Percentiles rank a stretch among this genome's conserved stretches.
Evolutionary conservation across 805 yeast genomes (phyloP).

Genomic region (Teunomyces cretensis): DNA sequence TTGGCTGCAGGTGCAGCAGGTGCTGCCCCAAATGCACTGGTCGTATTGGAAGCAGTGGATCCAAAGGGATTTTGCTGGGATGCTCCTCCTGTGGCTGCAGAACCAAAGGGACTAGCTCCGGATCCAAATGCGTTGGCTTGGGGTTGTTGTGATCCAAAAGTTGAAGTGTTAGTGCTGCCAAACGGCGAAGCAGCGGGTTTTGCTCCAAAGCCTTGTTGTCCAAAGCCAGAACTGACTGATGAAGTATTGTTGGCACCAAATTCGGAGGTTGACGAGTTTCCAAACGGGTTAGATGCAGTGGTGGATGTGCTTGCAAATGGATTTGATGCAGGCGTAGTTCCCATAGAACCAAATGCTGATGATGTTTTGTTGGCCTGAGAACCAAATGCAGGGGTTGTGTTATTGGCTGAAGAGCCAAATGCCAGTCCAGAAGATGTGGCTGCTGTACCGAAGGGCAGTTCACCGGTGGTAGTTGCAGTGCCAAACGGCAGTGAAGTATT

Average conservation of each 20-base stretch:
- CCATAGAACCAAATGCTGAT: slow-evolving; percentile 7
- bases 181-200: neutral
- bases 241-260: slow-evolving; percentile 8
- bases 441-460: slow-evolving; percentile 16
- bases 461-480: slow-evolving; percentile 1
- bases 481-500: slow-evolving; percentile 10
- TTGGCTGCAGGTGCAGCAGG: neutral
- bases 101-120: neutral
- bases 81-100: neutral
- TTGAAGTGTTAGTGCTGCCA: neutral
- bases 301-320: slow-evolving; percentile 11
- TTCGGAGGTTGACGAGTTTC: slow-evolving; percentile 6
- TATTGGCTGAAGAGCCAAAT: slow-evolving; percentile 4
- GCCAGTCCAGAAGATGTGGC: neutral
- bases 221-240: neutral
- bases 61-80: neutral
- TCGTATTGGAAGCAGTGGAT: slow-evolving; percentile 7
- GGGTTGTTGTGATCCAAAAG: neutral
- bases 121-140: neutral
- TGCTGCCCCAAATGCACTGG: slow-evolving; percentile 3
- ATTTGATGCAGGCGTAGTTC: neutral
- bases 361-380: neutral
- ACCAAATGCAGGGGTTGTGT: slow-evolving; percentile 5
- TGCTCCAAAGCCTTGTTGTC: neutral
- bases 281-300: neutral